phyloP scores from a whole-genome alignment of 2,329 filamentous ascomycete genomes.

The Diaporthe destruens region DNA sequence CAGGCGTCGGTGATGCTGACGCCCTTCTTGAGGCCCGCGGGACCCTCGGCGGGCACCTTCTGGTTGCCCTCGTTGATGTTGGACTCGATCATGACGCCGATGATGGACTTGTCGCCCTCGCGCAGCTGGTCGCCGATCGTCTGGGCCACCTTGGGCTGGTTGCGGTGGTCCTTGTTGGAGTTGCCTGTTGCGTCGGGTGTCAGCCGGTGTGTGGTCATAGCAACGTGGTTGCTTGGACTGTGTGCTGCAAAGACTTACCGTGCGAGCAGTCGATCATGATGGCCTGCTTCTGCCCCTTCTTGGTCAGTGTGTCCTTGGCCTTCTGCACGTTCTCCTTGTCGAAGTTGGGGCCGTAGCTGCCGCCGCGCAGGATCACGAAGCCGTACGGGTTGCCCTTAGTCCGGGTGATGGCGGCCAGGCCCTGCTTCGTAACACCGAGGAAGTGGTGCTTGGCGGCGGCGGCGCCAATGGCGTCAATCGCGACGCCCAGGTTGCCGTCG shows the following conservation, averaged over 20 bases:
- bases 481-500: constrained; percentile 89
- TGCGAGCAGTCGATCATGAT: constrained; percentile 99
- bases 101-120: constrained; percentile 86
- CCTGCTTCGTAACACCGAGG: constrained; percentile 98
- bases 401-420: constrained; percentile 92
- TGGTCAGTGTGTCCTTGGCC: constrained; percentile 81
- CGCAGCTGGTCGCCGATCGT: constrained; percentile 86
- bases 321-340: constrained; percentile 85
- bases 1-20: constrained; percentile 97
- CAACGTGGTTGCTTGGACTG: not conserved
- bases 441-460: constrained; percentile 93
- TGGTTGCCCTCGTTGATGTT: constrained; percentile 93
- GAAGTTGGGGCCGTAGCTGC: constrained; percentile 92
- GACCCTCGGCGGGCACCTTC: constrained; percentile 88
- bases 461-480: constrained; percentile 94
- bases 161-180: constrained; percentile 96
- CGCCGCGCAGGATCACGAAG: constrained; percentile 95
- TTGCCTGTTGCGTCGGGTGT: constrained; percentile 71
- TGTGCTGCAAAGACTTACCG: constrained; percentile 64
- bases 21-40: constrained; percentile 82
- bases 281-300: constrained; percentile 87
- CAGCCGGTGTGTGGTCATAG: constrained; percentile 37
- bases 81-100: constrained; percentile 99
- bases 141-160: constrained; percentile 94
- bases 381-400: constrained; percentile 96